Conservation (phyloP, 1,284 basidiomycete genomes). For the Retiboletus flavoniger region DNA sequence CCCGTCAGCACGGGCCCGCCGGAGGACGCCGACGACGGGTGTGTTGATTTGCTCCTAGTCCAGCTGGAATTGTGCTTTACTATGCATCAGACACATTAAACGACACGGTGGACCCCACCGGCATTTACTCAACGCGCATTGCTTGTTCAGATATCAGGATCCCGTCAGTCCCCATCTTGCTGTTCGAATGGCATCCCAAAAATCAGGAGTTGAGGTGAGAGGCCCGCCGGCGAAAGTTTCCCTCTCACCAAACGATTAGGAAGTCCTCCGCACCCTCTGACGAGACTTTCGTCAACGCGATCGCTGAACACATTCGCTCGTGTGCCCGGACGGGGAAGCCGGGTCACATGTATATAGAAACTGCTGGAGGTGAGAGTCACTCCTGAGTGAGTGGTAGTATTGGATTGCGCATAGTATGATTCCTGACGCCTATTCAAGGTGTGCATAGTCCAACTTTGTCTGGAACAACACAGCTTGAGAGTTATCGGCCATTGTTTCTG, state of each 20-base stretch:
- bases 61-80: neutral
- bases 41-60: constrained; percentile 25
- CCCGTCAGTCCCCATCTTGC: constrained; percentile 95
- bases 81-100: constrained; percentile 61
- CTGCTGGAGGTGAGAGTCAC: constrained; percentile 79
- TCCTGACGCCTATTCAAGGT: constrained; percentile 47
- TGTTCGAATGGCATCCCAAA: constrained; percentile 56
- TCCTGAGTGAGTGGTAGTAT: constrained; percentile 13
- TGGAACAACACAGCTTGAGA: constrained; percentile 84
- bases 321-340: constrained; percentile 42
- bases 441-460: constrained; percentile 90
- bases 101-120: constrained; percentile 50
- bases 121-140: constrained; percentile 58
- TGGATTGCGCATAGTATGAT: neutral
- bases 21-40: constrained; percentile 83
- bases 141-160: constrained; percentile 82
- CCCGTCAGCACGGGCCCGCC: constrained; percentile 86
- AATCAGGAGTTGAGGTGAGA: constrained; percentile 29
- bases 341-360: constrained; percentile 85
- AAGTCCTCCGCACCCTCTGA: constrained; percentile 51
- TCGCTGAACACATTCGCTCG: constrained; percentile 60
- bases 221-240: neutral
- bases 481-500: constrained; percentile 81
- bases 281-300: constrained; percentile 64
- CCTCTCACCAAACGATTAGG: constrained; percentile 1